Conservation (phyloP, 805 yeast genomes). For the Candida xiaguanensis region DNA sequence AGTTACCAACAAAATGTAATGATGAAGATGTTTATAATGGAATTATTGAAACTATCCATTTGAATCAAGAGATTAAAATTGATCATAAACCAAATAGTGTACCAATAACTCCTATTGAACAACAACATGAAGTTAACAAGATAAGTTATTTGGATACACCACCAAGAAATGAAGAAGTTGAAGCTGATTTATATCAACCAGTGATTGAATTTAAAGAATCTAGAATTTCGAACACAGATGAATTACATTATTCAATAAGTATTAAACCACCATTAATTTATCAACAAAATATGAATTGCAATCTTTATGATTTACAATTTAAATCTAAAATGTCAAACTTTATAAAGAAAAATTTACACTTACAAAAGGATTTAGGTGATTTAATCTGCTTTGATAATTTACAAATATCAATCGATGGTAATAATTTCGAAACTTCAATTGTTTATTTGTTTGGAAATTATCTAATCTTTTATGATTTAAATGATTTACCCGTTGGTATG, state of each 20-base stretch:
- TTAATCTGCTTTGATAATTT: constrained; percentile 40
- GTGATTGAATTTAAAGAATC: constrained; percentile 5
- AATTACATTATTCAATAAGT: constrained; percentile 3
- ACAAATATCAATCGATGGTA: constrained; percentile 41
- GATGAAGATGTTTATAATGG: constrained; percentile 6
- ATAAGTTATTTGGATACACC: constrained; percentile 3
- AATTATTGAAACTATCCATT: constrained; percentile 3
- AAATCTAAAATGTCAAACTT: constrained; percentile 5
- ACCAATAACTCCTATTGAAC: constrained; percentile 4
- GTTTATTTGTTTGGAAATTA: constrained; percentile 31
- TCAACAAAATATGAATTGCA: constrained; percentile 1
- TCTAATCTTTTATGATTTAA: constrained; percentile 23
- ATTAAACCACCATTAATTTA: constrained; percentile 8
- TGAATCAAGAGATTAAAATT: constrained; percentile 3
- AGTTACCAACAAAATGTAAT: constrained; percentile 11
- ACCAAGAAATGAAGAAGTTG: constrained; percentile 2
- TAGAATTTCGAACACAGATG: neutral
- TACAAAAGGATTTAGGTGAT: constrained; percentile 15
- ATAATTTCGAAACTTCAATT: constrained; percentile 36
- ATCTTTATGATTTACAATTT: constrained; percentile 2
- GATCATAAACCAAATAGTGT: neutral
- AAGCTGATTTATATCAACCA: constrained; percentile 3
- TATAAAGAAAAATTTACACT: constrained; percentile 4
- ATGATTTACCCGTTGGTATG: constrained; percentile 34
- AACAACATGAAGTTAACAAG: constrained; percentile 3